These are phyloP conservation scores for Purpureocillium lavendulum DNA, from an alignment of 2,329 filamentous ascomycete species.

Conservation along the genomic window DNA sequence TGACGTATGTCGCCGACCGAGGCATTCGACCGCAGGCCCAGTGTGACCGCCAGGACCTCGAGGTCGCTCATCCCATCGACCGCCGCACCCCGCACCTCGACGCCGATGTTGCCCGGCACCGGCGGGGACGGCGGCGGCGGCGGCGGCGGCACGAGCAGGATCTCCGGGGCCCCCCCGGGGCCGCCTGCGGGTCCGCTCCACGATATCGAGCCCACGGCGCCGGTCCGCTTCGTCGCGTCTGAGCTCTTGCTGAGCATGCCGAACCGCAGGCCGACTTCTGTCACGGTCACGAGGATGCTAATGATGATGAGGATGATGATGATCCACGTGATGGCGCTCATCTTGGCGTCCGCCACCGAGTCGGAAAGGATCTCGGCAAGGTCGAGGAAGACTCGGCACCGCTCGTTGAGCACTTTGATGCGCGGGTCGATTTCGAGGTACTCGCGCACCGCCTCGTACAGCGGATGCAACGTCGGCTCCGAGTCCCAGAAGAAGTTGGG, in stretches of 20 bases:
- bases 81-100: too few species aligned
- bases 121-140: constrained; percentile 2
- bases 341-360: constrained; percentile 86
- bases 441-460: constrained; percentile 90
- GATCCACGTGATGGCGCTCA: constrained; percentile 96
- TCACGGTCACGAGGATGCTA: constrained; percentile 83
- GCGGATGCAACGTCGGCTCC: constrained; percentile 86
- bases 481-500: constrained; percentile 99
- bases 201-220: constrained; percentile 6
- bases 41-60: constrained; percentile 23
- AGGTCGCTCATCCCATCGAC: constrained; percentile 19
- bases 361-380: constrained; percentile 92
- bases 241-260: constrained; percentile 48
- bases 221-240: constrained; percentile 8
- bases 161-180: constrained; percentile 7
- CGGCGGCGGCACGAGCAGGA: constrained; percentile 10
- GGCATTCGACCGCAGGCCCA: constrained; percentile 25
- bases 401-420: constrained; percentile 93
- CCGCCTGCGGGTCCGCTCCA: constrained; percentile 8
- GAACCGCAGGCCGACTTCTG: constrained; percentile 83
- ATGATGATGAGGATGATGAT: constrained; percentile 89
- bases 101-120: too few species aligned
- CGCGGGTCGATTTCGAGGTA: constrained; percentile 96
- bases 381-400: constrained; percentile 92
- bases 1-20: constrained; percentile 25